A percentile compares a stretch with the other conserved stretches of the same genome.
Evolutionary conservation across 768 basidiomycete genomes (phyloP).

Genomic region (Naganishia kalamii): DNA sequence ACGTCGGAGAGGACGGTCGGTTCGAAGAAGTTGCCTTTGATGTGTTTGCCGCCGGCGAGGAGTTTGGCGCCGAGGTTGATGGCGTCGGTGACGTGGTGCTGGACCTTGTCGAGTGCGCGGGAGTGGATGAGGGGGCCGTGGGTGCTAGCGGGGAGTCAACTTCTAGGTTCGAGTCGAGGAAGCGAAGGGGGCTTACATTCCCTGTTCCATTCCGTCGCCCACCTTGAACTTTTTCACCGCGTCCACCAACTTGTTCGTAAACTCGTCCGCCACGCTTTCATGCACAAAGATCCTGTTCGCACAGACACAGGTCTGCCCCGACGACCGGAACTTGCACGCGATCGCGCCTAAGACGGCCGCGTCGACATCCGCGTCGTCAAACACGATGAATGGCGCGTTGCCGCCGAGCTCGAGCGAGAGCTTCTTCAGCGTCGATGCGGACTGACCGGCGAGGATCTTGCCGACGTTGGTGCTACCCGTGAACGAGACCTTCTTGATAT

Average conservation of each 20-base stretch:
- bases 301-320: constrained; percentile 47
- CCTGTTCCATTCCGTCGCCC: constrained; percentile 75
- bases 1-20: constrained; percentile 90
- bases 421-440: constrained; percentile 46
- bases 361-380: constrained; percentile 90
- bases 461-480: constrained; percentile 56
- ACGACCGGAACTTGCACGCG: constrained; percentile 44
- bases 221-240: constrained; percentile 56
- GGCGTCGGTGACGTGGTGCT: constrained; percentile 78
- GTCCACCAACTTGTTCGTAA: constrained; percentile 77
- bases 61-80: constrained; percentile 76
- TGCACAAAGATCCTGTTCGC: constrained; percentile 27
- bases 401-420: constrained; percentile 55
- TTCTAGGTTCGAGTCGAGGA: background rate
- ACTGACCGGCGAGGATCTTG: constrained; percentile 47
- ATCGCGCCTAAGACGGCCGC: constrained; percentile 73
- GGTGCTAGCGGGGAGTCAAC: constrained; percentile 49
- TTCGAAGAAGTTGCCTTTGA: constrained; percentile 64
- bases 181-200: constrained; percentile 54
- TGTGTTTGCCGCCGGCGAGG: constrained; percentile 75
- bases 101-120: constrained; percentile 77
- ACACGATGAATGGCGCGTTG: constrained; percentile 93
- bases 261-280: constrained; percentile 82
- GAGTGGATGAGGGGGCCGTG: constrained; percentile 91
- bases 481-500: constrained; percentile 81